Evolutionary conservation across 2,329 filamentous ascomycete species (phyloP), one percentile per base, ranked within the genome.

Genomic region (Trichoderma sp.): DNA sequence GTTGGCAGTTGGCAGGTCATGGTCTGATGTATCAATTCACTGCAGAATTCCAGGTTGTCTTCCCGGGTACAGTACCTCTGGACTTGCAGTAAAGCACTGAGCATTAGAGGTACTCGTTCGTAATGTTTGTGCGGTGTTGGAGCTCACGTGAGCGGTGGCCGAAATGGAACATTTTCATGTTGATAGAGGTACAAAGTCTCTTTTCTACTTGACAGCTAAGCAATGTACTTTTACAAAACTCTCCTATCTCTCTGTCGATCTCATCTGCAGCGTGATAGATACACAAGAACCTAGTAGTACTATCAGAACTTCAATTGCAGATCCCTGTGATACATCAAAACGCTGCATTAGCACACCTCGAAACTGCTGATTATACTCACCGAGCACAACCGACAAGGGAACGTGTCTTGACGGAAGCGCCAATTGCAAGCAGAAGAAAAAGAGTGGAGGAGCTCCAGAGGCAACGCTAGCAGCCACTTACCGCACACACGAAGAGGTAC

Each of bases 391-490:
- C 23, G 23, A 36, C 5, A 34, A 20, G 34, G n/a, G 20, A 43
- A 55, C 39, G 70, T 71, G 61, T 58, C 39, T 68, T 20, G 36
- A 68, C 30, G 43, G 23, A 55, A 67, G 32, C 50, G 39, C 61
- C 47, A 66, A 67, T 55, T 66, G 43, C 50, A 61, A 28, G 30
- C 15, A 26, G 39, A 64, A 57, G 3, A 68, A 47, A 68, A 28
- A 58, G 57, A 64, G 68, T 57, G 68, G 68, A 23, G 59, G 17
- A 8, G 23, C 32, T 8, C 26, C 20, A 53, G 13, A 47, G 8
- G 30, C 47, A 39, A 6, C 64, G 64, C 64, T 67, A 67, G 64
- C 64, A 39, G 50, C 64, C 30, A 67, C 30, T 23, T 39, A 23
- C 28, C 13, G 28, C 47, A 34, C n/a, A 43, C n/a, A n/a, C n/a